phyloP scores from a whole-genome alignment of 306 rosid species.

The apple (Malus domestica) region DNA sequence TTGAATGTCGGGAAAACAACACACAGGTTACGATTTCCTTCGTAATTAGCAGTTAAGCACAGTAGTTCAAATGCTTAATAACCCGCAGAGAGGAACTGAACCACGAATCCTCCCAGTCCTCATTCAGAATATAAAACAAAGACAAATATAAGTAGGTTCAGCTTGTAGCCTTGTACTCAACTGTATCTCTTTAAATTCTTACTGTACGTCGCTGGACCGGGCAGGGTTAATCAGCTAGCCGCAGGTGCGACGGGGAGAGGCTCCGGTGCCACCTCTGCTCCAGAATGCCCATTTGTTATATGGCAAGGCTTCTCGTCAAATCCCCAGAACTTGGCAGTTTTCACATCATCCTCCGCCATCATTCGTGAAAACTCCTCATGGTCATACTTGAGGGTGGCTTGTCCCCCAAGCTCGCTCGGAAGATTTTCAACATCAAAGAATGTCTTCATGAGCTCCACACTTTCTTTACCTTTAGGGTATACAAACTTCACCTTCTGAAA shows the following conservation, averaged over 20 bases:
- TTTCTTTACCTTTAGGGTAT: conserved; percentile 63
- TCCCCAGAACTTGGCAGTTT: conserved; percentile 85
- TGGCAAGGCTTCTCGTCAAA: conserved; percentile 36
- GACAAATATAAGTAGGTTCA: neutral
- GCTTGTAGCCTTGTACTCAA: neutral
- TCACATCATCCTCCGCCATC: conserved; percentile 72
- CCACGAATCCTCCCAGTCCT: neutral
- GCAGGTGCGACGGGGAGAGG: conserved; percentile 6
- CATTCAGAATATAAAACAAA: neutral
- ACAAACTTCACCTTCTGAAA: conserved; percentile 76
- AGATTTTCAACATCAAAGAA: conserved; percentile 72
- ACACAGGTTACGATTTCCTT: neutral
- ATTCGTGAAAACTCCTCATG: conserved; percentile 72
- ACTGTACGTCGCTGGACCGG: neutral
- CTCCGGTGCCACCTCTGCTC: conserved; percentile 46
- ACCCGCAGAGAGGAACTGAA: neutral
- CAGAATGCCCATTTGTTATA: conserved; percentile 29
- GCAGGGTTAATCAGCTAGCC: conserved; percentile 1
- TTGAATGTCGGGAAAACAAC: neutral
- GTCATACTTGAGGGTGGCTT: conserved; percentile 64
- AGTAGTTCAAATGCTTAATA: neutral
- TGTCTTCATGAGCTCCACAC: conserved; percentile 76
- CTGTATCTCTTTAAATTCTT: neutral
- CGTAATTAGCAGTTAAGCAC: neutral
- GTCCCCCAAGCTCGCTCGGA: conserved; percentile 77